Conservation (phyloP, 495 filamentous ascomycete genomes). For the Clohesyomyces aquaticus region DNA sequence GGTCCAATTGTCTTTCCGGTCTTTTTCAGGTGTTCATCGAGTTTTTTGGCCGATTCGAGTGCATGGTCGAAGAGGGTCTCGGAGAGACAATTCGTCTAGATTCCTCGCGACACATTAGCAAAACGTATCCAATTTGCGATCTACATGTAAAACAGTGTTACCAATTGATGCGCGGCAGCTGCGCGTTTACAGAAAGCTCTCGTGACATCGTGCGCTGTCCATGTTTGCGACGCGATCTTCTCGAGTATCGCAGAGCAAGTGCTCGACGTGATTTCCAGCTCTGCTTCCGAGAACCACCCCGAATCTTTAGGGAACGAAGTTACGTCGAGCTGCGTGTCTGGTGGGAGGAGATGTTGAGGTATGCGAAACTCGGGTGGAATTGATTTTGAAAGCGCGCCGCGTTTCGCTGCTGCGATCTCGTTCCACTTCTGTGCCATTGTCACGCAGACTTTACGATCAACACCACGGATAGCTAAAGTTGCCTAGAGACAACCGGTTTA, state of each 20-base stretch:
- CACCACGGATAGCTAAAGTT: neutral
- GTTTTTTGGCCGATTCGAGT: slow-evolving; percentile 28
- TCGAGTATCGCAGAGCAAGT: slow-evolving; percentile 29
- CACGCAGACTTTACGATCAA: neutral
- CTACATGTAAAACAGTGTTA: slow-evolving; percentile 29
- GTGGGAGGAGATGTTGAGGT: slow-evolving; percentile 48
- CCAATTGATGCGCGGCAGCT: slow-evolving; percentile 42
- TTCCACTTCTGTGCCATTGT: slow-evolving; percentile 44
- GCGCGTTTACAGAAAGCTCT: slow-evolving; percentile 41
- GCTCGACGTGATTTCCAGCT: slow-evolving; percentile 40
- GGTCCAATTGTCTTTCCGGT: slow-evolving; percentile 37
- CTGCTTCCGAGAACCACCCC: slow-evolving; percentile 44
- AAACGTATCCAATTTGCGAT: neutral
- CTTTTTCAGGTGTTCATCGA: slow-evolving; percentile 42
- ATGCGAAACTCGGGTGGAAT: slow-evolving; percentile 52
- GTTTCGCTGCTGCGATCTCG: slow-evolving; percentile 48
- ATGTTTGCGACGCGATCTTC: slow-evolving; percentile 30
- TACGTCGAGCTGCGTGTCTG: slow-evolving; percentile 48
- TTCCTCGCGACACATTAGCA: neutral
- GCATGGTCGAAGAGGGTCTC: slow-evolving; percentile 53
- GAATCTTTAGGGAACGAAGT: slow-evolving; percentile 48
- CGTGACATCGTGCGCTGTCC: slow-evolving; percentile 39
- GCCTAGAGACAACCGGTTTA: neutral
- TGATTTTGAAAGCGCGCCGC: slow-evolving; percentile 42
- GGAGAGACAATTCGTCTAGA: slow-evolving; percentile 41